Conservation (phyloP, 495 filamentous ascomycete genomes). For the Tuber magnatum region DNA sequence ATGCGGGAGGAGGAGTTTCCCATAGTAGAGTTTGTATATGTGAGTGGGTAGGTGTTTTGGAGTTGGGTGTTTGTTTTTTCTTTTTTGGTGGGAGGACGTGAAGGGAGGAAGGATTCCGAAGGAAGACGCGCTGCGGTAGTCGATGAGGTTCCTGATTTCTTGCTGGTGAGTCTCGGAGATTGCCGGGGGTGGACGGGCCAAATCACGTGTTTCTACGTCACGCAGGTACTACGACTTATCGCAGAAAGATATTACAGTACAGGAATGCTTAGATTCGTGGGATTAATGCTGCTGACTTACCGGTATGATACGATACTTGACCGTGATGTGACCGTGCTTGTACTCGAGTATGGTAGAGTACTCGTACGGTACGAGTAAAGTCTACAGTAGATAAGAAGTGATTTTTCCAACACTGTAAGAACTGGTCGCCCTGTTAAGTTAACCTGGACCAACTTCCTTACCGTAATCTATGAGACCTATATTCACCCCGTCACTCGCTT, state of each 20-base stretch:
- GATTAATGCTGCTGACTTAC: background rate
- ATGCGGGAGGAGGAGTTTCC: conserved; percentile 30
- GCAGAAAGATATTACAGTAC: background rate
- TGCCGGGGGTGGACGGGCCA: background rate
- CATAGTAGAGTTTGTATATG: conserved; percentile 16
- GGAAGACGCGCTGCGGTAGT: background rate
- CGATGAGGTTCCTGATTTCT: background rate
- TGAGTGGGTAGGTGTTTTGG: background rate
- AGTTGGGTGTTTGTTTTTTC: background rate
- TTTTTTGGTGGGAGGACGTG: background rate
- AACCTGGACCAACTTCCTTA: background rate
- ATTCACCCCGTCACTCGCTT: background rate
- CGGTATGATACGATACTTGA: no score
- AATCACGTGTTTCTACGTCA: background rate
- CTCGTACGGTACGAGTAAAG: background rate
- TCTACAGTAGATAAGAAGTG: background rate
- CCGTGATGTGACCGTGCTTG: no score
- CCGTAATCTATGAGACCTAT: background rate
- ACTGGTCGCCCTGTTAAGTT: background rate
- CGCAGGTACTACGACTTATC: background rate
- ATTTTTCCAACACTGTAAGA: background rate
- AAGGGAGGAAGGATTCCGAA: background rate
- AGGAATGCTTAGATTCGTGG: background rate
- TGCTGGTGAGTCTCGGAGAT: background rate
- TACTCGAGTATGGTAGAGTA: no score